Conservation (phyloP, 2,329 filamentous ascomycete species). For the Geosmithia putterillii region DNA sequence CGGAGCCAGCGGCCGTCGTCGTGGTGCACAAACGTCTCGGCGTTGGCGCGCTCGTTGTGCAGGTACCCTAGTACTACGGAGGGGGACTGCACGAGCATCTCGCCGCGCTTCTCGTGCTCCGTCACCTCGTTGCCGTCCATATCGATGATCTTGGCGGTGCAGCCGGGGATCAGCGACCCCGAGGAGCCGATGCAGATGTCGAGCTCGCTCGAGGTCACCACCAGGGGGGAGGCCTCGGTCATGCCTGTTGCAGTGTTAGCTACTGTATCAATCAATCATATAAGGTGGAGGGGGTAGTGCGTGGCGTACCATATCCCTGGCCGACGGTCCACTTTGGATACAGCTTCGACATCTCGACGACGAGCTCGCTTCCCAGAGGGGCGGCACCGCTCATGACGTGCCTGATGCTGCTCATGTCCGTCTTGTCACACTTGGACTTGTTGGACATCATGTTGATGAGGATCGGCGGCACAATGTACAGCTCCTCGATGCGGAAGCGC, state of each 20-base stretch:
- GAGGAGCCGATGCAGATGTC: slow-evolving; percentile 63
- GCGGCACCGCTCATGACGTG: slow-evolving; percentile 62
- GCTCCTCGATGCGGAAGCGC: slow-evolving; percentile 51
- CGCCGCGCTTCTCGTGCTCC: slow-evolving; percentile 56
- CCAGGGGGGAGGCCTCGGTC: slow-evolving; percentile 66
- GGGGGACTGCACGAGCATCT: slow-evolving; percentile 65
- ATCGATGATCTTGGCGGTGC: slow-evolving; percentile 53
- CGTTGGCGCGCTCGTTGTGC: slow-evolving; percentile 67
- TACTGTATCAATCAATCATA: background rate
- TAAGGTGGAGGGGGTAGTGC: no score
- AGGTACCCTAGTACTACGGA: slow-evolving; percentile 69
- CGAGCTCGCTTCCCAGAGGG: slow-evolving; percentile 58
- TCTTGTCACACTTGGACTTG: slow-evolving; percentile 43
- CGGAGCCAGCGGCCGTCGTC: slow-evolving; percentile 59
- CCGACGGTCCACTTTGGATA: slow-evolving; percentile 54
- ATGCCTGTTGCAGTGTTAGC: slow-evolving; percentile 42
- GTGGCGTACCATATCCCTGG: slow-evolving; percentile 55
- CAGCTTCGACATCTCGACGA: slow-evolving; percentile 44
- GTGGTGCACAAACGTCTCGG: slow-evolving; percentile 55
- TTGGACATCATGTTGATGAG: slow-evolving; percentile 62
- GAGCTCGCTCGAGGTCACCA: slow-evolving; percentile 42
- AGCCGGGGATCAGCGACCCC: slow-evolving; percentile 54
- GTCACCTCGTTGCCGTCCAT: slow-evolving; percentile 54
- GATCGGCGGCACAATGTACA: slow-evolving; percentile 68
- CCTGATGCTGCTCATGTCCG: slow-evolving; percentile 56